Evolutionary conservation across 2,329 filamentous ascomycete species (phyloP).

Genomic region (Clonostachys byssicola): DNA sequence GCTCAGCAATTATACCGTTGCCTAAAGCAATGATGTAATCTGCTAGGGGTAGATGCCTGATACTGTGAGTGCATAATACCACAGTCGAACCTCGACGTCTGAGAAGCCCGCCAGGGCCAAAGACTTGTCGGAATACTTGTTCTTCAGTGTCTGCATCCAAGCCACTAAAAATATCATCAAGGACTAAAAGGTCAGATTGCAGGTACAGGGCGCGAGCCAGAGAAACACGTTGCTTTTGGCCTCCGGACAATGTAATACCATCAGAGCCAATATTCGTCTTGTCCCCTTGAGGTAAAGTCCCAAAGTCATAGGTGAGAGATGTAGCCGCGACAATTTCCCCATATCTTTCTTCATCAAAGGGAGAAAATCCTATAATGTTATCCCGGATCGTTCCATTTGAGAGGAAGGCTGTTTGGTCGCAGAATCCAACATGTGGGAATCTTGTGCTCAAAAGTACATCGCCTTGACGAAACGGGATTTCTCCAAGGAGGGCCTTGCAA

Average conservation of each 20-base stretch:
- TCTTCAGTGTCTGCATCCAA: constrained; percentile 38
- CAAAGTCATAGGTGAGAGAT: constrained; percentile 22
- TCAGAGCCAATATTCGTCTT: constrained; percentile 30
- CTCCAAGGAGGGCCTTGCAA: constrained; percentile 24
- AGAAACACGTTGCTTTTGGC: constrained; percentile 27
- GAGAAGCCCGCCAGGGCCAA: constrained; percentile 33
- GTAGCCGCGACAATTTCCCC: constrained; percentile 25
- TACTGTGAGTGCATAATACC: constrained; percentile 29
- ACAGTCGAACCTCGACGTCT: constrained; percentile 28
- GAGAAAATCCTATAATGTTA: constrained; percentile 28
- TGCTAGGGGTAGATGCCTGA: constrained; percentile 22
- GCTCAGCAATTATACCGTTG: constrained; percentile 35
- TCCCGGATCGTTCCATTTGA: constrained; percentile 25
- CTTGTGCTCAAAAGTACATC: constrained; percentile 2
- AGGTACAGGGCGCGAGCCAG: constrained; percentile 41
- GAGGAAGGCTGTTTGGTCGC: constrained; percentile 24
- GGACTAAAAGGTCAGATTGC: constrained; percentile 26
- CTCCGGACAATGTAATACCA: constrained; percentile 35
- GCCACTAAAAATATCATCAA: constrained; percentile 41
- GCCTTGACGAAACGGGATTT: constrained; percentile 12
- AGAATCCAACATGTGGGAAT: constrained; percentile 17
- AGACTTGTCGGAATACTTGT: constrained; percentile 34
- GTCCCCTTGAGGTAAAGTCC: constrained; percentile 24
- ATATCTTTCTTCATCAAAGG: constrained; percentile 23
- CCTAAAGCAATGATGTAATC: constrained; percentile 44